phyloP scores from a whole-genome alignment of 768 basidiomycete species.

The Lepiota venenata region DNA sequence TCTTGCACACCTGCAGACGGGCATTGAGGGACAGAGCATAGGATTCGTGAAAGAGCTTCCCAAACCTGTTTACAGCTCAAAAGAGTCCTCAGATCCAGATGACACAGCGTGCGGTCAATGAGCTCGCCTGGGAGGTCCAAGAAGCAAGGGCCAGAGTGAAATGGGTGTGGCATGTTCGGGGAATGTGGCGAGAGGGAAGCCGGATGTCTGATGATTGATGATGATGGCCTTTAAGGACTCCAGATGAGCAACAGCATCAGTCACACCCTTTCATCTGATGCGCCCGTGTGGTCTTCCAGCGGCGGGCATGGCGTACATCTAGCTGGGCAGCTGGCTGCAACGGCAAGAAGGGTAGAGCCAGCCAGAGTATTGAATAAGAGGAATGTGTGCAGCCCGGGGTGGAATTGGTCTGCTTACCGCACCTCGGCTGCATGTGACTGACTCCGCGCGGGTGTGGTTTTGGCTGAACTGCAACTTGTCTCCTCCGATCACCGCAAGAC shows the following conservation, averaged over 20 bases:
- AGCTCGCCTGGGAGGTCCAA: constrained; percentile 17
- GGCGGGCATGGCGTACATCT: too few relatives aligned
- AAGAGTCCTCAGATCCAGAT: constrained; percentile 17
- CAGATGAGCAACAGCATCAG: neutral
- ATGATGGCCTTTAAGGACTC: too few relatives aligned
- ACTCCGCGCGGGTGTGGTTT: neutral
- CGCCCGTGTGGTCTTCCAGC: too few relatives aligned
- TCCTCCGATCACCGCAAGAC: neutral
- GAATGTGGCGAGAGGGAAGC: neutral
- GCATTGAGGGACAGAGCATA: too few relatives aligned
- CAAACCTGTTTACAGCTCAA: constrained; percentile 25
- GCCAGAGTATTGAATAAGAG: neutral
- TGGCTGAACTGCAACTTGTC: constrained; percentile 3
- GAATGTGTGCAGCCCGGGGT: neutral
- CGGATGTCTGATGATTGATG: neutral
- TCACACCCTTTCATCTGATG: neutral
- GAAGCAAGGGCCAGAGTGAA: neutral
- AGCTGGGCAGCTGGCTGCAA: too few relatives aligned
- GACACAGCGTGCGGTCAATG: constrained; percentile 10
- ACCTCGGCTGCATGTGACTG: constrained; percentile 10
- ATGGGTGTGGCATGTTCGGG: constrained; percentile 8
- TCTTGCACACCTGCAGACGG: constrained; percentile 27
- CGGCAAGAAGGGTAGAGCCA: too few relatives aligned
- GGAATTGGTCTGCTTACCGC: neutral
- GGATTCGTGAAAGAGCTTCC: neutral